These are phyloP conservation scores for Leccinum imitatum DNA, from an alignment of 768 basidiomycete species.

Conservation along the genomic window DNA sequence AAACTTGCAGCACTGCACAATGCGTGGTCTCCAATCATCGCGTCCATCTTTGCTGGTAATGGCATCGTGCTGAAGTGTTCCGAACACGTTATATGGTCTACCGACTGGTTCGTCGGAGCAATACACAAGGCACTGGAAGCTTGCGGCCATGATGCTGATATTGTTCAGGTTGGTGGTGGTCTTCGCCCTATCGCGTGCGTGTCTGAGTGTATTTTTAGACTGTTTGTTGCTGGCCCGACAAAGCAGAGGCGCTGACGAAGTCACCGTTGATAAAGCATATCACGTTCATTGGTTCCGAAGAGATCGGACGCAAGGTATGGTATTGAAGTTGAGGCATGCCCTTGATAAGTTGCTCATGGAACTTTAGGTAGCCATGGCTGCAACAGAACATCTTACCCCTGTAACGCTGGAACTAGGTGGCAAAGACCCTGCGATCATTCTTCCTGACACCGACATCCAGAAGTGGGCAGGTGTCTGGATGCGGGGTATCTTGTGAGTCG, in stretches of 20 bases:
- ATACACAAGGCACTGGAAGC: slow-evolving; percentile 73
- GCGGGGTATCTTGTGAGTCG: slow-evolving; percentile 85
- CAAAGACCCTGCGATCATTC: slow-evolving; percentile 90
- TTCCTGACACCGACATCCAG: slow-evolving; percentile 80
- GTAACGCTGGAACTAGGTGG: slow-evolving; percentile 94
- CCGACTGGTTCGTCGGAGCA: slow-evolving; percentile 76
- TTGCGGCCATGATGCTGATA: slow-evolving; percentile 83
- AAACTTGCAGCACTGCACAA: slow-evolving; percentile 79
- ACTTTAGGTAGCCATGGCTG: slow-evolving; percentile 73
- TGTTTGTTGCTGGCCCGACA: slow-evolving; percentile 85
- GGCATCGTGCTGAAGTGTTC: slow-evolving; percentile 89
- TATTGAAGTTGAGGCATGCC: slow-evolving; percentile 27
- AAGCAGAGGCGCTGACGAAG: slow-evolving; percentile 78
- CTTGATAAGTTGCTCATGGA: background rate
- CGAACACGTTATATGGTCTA: slow-evolving; percentile 91
- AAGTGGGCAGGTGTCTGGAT: slow-evolving; percentile 82
- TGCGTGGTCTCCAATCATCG: slow-evolving; percentile 89
- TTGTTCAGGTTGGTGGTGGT: slow-evolving; percentile 66
- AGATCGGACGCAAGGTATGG: slow-evolving; percentile 63
- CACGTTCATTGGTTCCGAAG: slow-evolving; percentile 88
- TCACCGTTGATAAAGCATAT: slow-evolving; percentile 87
- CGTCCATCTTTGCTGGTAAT: slow-evolving; percentile 89
- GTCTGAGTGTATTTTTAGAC: slow-evolving; percentile 43
- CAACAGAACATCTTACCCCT: slow-evolving; percentile 84
- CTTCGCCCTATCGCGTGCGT: background rate